Base-by-base conservation (phyloP, 176 grass and related monocot genomes). In the Raddia guianensis region DNA sequence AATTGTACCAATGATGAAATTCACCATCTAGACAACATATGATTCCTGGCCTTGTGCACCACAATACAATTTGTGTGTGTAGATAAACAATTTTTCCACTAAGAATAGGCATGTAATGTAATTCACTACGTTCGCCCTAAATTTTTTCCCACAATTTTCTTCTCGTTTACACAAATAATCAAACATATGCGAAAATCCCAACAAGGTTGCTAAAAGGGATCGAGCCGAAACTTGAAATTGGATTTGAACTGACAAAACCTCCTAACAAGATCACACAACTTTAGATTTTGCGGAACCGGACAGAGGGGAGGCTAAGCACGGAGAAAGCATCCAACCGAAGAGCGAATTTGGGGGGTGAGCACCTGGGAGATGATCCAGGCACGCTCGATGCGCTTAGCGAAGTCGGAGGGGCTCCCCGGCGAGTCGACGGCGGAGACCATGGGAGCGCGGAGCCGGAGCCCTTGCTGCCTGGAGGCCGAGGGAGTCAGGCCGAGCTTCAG, bases 311-410 rank as follows among this genome's bases (percentile, higher is more conserved):
- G 5, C 47, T 32, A 70, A 50, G 68, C 49, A 54, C 49, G 27
- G 7, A 37, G 11, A 9, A 43, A 7, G 18, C 44, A 80, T 80
- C 67, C 9, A 66, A 69, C 12, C 27, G 15, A 65, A 10, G 46
- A 64, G 19, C 54, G 70, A 43, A 33, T 12, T 1, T 6, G 21
- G 55, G 50, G 42, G 0, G n/a, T 18, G 35, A 51, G 54, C 43
- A 95, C 96, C 90, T 99, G 79, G 82, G 96, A 93, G 84, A 99
- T 99, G 82, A 95, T 88, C 96, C 96, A 95, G 15, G 79, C 90
- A 53, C 78, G 90, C 45, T 95, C 92, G 12, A 95, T 93, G 43
- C 88, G 90, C 88, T 86, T 95, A 75, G 90, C 79, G 79, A 93
- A 98, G 61, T 84, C 45, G 18, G 86, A 86, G 14, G 90, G 89